Conservation (phyloP, 73 alveolate genomes). For the Paramecium sexaurelia region DNA sequence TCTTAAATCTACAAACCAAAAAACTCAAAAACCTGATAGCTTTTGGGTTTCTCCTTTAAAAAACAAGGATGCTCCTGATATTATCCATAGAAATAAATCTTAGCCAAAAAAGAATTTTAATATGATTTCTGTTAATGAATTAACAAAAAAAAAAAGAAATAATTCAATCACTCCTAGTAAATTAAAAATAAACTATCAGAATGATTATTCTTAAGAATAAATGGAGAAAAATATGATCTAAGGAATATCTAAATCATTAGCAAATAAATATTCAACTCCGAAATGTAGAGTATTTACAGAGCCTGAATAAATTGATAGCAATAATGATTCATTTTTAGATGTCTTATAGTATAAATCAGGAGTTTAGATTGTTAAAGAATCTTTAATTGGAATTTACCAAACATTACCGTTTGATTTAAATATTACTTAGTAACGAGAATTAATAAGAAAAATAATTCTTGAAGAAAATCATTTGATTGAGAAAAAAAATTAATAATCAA, state of each 20-base stretch:
- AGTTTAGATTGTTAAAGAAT: not conserved
- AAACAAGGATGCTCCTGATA: not conserved
- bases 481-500: not conserved
- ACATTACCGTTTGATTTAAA: not conserved
- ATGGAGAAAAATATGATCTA: not conserved
- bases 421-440: constrained; percentile 5
- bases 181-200: not conserved
- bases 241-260: constrained; percentile 11
- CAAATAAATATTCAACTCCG: not conserved
- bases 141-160: not conserved
- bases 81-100: constrained; percentile 16
- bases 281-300: constrained; percentile 25
- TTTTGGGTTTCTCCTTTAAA: constrained; percentile 1
- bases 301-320: not conserved
- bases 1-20: not conserved
- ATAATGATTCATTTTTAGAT: not conserved
- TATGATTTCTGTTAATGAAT: not conserved
- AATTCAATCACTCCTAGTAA: not conserved
- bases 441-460: not conserved
- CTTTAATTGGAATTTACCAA: not conserved
- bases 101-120: constrained; percentile 17
- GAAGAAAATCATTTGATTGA: not conserved
- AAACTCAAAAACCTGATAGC: not conserved
- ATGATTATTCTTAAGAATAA: not conserved
- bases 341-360: not conserved